phyloP scores from a whole-genome alignment of 164 flowering plant species.

The Kingdonia uniflora region DNA sequence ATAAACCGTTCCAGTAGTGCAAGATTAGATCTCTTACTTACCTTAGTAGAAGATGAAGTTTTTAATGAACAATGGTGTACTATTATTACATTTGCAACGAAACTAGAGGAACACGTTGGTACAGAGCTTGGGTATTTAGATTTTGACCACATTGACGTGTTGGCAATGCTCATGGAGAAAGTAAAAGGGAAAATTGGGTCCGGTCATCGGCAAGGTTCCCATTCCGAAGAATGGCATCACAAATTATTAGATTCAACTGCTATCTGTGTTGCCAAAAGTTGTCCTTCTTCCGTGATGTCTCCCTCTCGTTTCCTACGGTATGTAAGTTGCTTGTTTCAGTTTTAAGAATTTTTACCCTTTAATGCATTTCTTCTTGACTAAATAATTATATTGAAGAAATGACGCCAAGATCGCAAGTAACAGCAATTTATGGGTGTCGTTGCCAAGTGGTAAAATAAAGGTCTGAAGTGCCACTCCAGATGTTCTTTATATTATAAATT shows the following conservation, averaged over 20 bases:
- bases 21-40: slow-evolving; percentile 69
- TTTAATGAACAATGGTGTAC: slow-evolving; percentile 68
- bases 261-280: slow-evolving; percentile 30
- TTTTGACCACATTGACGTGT: slow-evolving; percentile 21
- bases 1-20: slow-evolving; percentile 29
- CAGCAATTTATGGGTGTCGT: no score
- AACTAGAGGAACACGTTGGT: slow-evolving; percentile 13
- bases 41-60: slow-evolving; percentile 61
- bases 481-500: no score
- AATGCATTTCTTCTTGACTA: no score
- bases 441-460: no score
- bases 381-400: no score
- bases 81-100: slow-evolving; percentile 38
- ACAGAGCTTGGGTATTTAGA: slow-evolving; percentile 18
- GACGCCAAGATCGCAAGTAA: no score
- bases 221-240: slow-evolving; percentile 50
- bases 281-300: slow-evolving; percentile 28
- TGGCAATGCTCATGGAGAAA: slow-evolving; percentile 68
- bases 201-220: slow-evolving; percentile 15
- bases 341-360: no score
- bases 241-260: slow-evolving; percentile 61
- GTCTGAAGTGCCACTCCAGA: no score
- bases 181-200: slow-evolving; percentile 29
- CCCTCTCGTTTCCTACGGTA: slow-evolving; percentile 58
- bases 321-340: slow-evolving; percentile 10